Percentiles rank a stretch among this genome's conserved stretches.
These are phyloP conservation scores for Sclerospora graminicola DNA, from an alignment of 352 stramenopile species.

Conservation along the genomic window DNA sequence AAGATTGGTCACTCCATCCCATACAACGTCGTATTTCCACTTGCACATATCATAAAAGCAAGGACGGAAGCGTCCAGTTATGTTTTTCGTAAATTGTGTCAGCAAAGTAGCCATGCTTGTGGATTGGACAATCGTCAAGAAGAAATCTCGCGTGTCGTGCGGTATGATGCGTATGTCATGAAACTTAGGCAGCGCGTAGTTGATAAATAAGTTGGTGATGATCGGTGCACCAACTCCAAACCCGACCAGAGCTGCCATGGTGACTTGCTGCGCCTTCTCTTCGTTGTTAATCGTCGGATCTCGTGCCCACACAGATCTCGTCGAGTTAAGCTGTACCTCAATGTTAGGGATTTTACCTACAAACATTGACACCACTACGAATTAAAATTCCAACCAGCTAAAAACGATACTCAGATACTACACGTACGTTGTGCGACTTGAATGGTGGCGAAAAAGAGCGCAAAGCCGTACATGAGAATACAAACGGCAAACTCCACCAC, in stretches of 20 bases:
- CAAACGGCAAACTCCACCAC: slow-evolving; percentile 24
- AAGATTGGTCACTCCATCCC: slow-evolving; percentile 67
- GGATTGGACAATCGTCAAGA: slow-evolving; percentile 57
- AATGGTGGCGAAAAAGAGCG: slow-evolving; percentile 27
- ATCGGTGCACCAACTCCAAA: slow-evolving; percentile 30
- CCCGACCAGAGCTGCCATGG: slow-evolving; percentile 38
- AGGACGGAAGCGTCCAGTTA: slow-evolving; percentile 66
- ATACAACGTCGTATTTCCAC: slow-evolving; percentile 56
- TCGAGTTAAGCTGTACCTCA: slow-evolving; percentile 37
- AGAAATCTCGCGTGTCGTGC: slow-evolving; percentile 74
- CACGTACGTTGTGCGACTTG: slow-evolving; percentile 27
- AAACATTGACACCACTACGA: slow-evolving; percentile 6
- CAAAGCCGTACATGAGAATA: slow-evolving; percentile 26
- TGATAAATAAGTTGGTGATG: slow-evolving; percentile 48
- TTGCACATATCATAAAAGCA: slow-evolving; percentile 83
- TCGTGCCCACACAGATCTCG: slow-evolving; percentile 33
- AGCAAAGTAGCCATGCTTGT: slow-evolving; percentile 44
- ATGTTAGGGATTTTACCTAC: slow-evolving; percentile 45
- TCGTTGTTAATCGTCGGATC: slow-evolving; percentile 51
- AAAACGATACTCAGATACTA: neutral
- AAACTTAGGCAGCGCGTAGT: slow-evolving; percentile 50
- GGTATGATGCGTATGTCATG: slow-evolving; percentile 42
- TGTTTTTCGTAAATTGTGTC: slow-evolving; percentile 77
- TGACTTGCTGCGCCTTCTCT: slow-evolving; percentile 47
- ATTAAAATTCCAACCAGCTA: neutral